phyloP scores from a whole-genome alignment of 2,329 filamentous ascomycete genomes.

The Mycosphaerella sp. region DNA sequence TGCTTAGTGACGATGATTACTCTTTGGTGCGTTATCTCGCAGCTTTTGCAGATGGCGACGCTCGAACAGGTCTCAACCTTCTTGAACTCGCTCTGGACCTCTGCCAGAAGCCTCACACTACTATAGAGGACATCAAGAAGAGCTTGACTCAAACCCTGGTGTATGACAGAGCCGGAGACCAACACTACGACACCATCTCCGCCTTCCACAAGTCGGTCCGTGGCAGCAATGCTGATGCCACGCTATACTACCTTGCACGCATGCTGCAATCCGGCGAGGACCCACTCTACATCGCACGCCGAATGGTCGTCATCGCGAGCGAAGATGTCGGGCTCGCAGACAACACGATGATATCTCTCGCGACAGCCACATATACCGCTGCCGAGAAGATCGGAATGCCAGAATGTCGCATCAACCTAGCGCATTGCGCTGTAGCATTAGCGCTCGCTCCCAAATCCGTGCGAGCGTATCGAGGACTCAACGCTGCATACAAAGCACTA shows the following conservation, averaged over 20 bases:
- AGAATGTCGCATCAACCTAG: slow-evolving; percentile 86
- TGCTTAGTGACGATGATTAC: slow-evolving; percentile 62
- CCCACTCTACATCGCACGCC: slow-evolving; percentile 81
- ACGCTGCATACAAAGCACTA: slow-evolving; percentile 71
- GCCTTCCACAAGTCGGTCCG: slow-evolving; percentile 95
- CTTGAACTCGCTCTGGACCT: slow-evolving; percentile 83
- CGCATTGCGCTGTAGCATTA: slow-evolving; percentile 78
- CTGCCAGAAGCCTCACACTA: slow-evolving; percentile 56
- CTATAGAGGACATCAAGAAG: slow-evolving; percentile 69
- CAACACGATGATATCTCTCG: slow-evolving; percentile 72
- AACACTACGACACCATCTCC: slow-evolving; percentile 96
- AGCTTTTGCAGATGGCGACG: slow-evolving; percentile 84
- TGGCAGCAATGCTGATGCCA: slow-evolving; percentile 77
- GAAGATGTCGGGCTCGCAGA: slow-evolving; percentile 92
- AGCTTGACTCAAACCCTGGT: slow-evolving; percentile 86
- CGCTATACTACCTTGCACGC: slow-evolving; percentile 87
- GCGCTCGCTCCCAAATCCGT: slow-evolving; percentile 80
- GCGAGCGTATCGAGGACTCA: slow-evolving; percentile 73
- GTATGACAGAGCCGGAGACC: slow-evolving; percentile 90
- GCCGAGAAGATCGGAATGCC: slow-evolving; percentile 93
- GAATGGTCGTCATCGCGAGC: slow-evolving; percentile 89
- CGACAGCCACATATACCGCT: slow-evolving; percentile 78
- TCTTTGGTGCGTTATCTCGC: slow-evolving; percentile 71
- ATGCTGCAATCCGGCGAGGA: slow-evolving; percentile 97
- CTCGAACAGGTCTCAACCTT: slow-evolving; percentile 84